Conservation (phyloP, 2,329 filamentous ascomycete species). For the Hypoxylon sp. region DNA sequence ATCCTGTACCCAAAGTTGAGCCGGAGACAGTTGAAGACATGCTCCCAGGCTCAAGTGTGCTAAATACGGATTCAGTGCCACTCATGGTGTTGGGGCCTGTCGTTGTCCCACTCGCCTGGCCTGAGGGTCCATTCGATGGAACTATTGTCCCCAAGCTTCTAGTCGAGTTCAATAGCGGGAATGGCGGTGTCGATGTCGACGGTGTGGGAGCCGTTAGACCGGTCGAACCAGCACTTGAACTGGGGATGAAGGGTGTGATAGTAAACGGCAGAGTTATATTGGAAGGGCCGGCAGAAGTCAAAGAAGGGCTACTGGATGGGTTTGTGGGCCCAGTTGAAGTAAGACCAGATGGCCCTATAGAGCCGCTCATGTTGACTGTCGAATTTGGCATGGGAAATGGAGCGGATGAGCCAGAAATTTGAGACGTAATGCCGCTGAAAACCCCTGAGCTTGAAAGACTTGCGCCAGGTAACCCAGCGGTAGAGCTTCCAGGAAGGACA, state of each 20-base stretch:
- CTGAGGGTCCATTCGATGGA: constrained; percentile 16
- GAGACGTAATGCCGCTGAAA: constrained; percentile 14
- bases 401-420: constrained; percentile 24
- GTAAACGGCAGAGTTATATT: constrained; percentile 26
- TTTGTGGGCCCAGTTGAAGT: constrained; percentile 18
- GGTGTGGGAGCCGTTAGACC: constrained; percentile 17
- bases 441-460: constrained; percentile 16
- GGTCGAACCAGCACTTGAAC: constrained; percentile 14
- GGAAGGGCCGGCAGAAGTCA: constrained; percentile 10
- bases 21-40: constrained; percentile 21
- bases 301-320: constrained; percentile 15
- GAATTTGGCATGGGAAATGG: constrained; percentile 46
- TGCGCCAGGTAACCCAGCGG: constrained; percentile 6
- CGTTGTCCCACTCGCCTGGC: constrained; percentile 3
- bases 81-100: neutral
- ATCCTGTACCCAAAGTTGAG: constrained; percentile 14
- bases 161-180: constrained; percentile 36
- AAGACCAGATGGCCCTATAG: constrained; percentile 22
- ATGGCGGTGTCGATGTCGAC: constrained; percentile 25
- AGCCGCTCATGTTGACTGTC: constrained; percentile 28
- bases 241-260: constrained; percentile 12
- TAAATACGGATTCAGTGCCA: constrained; percentile 5
- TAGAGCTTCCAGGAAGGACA: constrained; percentile 9
- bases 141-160: constrained; percentile 17
- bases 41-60: constrained; percentile 14